Evolutionary conservation across 306 rosid species (phyloP).

Genomic region (Sicyos edulis): DNA sequence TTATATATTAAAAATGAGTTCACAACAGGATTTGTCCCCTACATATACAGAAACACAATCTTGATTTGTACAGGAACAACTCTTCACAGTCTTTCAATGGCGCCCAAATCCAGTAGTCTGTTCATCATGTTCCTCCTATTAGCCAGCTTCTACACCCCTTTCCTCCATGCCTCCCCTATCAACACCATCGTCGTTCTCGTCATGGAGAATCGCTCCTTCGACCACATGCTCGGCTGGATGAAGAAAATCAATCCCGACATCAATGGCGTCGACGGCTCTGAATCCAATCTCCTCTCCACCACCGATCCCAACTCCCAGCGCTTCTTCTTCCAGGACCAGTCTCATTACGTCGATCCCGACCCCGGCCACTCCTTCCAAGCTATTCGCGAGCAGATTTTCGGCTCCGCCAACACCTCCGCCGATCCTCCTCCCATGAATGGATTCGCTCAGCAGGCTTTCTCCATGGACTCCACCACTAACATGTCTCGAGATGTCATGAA

Average conservation of each 20-base stretch:
- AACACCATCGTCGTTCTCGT: conserved; percentile 70
- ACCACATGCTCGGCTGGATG: conserved; percentile 64
- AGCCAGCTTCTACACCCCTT: background rate
- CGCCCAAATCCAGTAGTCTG: too few species aligned
- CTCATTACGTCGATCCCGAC: conserved; percentile 74
- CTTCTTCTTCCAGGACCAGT: conserved; percentile 37
- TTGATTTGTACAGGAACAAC: too few species aligned
- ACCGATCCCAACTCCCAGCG: conserved; percentile 47
- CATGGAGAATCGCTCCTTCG: conserved; percentile 62
- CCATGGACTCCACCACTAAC: conserved; percentile 56
- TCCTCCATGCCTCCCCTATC: conserved; percentile 40
- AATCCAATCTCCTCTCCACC: conserved; percentile 34
- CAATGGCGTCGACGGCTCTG: conserved; percentile 69
- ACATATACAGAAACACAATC: too few species aligned
- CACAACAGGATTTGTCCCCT: too few species aligned
- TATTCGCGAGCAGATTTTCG: conserved; percentile 71
- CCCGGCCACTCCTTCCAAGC: conserved; percentile 95
- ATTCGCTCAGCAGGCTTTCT: conserved; percentile 68
- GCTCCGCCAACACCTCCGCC: conserved; percentile 37
- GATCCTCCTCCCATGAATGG: conserved; percentile 77
- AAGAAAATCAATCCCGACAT: conserved; percentile 62
- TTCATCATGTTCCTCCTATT: too few species aligned
- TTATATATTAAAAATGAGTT: too few species aligned
- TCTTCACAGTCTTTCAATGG: too few species aligned
- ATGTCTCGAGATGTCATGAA: conserved; percentile 66